These are phyloP conservation scores for Cutaneotrichosporon mucoides DNA, from an alignment of 1,284 basidiomycete species.

Conservation along the genomic window DNA sequence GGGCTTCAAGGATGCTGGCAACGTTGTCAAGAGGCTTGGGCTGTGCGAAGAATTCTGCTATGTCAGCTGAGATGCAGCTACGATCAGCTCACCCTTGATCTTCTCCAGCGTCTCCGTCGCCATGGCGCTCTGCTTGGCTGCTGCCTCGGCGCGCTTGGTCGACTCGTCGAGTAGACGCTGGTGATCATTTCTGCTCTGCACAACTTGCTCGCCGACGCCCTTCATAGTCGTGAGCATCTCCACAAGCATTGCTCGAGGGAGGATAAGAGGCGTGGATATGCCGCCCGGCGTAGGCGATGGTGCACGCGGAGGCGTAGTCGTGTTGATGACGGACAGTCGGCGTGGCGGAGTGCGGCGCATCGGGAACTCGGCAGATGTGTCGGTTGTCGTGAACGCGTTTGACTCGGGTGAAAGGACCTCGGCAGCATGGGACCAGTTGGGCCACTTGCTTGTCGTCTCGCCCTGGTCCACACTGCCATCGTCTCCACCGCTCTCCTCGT, in stretches of 20 bases:
- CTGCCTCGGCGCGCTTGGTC: slow-evolving; percentile 3
- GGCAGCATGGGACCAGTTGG: background rate
- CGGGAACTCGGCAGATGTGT: slow-evolving; percentile 21
- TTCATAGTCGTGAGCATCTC: slow-evolving; percentile 10
- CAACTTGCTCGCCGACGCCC: slow-evolving; percentile 11
- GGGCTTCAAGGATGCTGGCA: slow-evolving; percentile 5
- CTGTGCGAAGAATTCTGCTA: slow-evolving; percentile 6
- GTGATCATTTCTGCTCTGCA: background rate
- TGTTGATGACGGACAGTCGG: slow-evolving; percentile 8
- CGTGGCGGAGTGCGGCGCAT: slow-evolving; percentile 8
- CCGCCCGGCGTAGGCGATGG: background rate
- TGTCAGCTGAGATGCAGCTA: background rate
- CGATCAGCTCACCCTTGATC: slow-evolving; percentile 9
- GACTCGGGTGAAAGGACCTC: background rate
- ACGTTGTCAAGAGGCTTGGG: slow-evolving; percentile 5
- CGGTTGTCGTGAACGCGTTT: slow-evolving; percentile 1
- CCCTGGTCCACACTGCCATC: background rate
- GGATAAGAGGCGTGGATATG: background rate
- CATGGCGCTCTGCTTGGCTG: background rate
- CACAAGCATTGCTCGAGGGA: background rate
- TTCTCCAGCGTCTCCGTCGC: slow-evolving; percentile 7
- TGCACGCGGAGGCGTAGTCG: background rate
- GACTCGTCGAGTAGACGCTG: slow-evolving; percentile 3
- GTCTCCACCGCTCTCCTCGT: background rate
- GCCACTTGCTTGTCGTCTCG: background rate